A percentile compares a stretch with the other conserved stretches of the same genome.
phyloP scores from a whole-genome alignment of 129 eudicot genomes.

The Escallonia rubra region DNA sequence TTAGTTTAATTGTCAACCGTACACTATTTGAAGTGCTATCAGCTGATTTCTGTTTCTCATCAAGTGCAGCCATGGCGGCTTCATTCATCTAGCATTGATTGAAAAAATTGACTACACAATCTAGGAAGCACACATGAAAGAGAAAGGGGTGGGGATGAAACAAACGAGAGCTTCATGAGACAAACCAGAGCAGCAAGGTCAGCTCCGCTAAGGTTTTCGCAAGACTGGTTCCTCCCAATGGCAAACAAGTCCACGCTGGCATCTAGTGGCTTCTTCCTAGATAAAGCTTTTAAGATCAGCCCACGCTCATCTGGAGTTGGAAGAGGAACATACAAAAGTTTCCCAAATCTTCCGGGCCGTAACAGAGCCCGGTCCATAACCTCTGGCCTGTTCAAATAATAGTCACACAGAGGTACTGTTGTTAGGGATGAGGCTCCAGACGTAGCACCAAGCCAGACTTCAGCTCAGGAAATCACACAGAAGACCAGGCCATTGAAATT shows the following conservation, averaged over 20 bases:
- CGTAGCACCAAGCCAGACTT: too few species aligned
- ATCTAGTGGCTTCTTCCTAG: slow-evolving; percentile 60
- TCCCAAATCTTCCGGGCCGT: slow-evolving; percentile 86
- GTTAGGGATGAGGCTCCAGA: too few species aligned
- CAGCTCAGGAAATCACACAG: too few species aligned
- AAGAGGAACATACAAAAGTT: slow-evolving; percentile 66
- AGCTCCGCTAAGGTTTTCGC: slow-evolving; percentile 80
- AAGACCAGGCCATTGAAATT: too few species aligned
- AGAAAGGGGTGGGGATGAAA: too few species aligned
- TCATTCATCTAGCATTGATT: slow-evolving; percentile 49
- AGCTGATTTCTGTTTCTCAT: slow-evolving; percentile 31
- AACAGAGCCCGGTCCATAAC: slow-evolving; percentile 70
- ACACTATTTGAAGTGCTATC: slow-evolving; percentile 15
- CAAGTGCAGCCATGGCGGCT: slow-evolving; percentile 77
- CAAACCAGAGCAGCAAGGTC: slow-evolving; percentile 80
- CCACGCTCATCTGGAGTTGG: slow-evolving; percentile 88
- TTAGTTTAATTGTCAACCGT: slow-evolving; percentile 44
- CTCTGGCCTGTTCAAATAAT: slow-evolving; percentile 55
- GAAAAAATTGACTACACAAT: too few species aligned
- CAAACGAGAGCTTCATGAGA: too few species aligned
- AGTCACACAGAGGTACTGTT: too few species aligned
- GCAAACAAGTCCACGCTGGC: slow-evolving; percentile 60
- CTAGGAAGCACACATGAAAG: too few species aligned
- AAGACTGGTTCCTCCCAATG: slow-evolving; percentile 46
- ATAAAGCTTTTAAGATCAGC: slow-evolving; percentile 70